Base-by-base conservation (phyloP, 352 stramenopile genomes). In the Phytophthora litchii region DNA sequence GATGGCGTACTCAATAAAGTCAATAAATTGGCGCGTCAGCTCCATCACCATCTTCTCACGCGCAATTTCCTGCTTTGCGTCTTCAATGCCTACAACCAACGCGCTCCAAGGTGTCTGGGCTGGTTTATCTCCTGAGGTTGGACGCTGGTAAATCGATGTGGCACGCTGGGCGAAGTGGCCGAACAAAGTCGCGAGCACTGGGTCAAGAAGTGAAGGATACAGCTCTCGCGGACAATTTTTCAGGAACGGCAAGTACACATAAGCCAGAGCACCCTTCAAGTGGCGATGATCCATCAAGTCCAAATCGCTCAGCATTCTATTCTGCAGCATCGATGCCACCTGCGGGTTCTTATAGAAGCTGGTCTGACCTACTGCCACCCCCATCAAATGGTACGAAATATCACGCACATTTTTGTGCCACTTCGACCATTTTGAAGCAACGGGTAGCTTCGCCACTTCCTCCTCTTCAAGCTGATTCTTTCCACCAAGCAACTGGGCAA, bases 361-460 rank as follows among this genome's bases (percentile, higher is more conserved):
- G 4, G 46, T 32, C 45, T 88, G 79, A 0, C 53, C 52, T 4
- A 88, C 60, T 8, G 82, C 82, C 6, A 88, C 74, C 17, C 82
- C 84, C 56, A 88, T 78, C 19, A 94, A 68, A 67, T 94, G 84
- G 47, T 91, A 94, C 31, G 67, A 72, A 45, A 91, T 82, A 55
- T 94, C 84, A 14, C 84, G 82, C 1, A 91, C 73, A 45, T 91
- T 91, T 57, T 90, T 91, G 56, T 88, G 74, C 84, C 84, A 94
- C 38, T 91, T 91, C 3, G 82, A 86, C 78, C 80, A 89, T 36
- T 76, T 86, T 0, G 80, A 74, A 0, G 65, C 72, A 1, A 34
- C 20, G 0, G 81, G 74, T 0, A 91, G 55, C 56, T 86, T 80
- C 0, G 67, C 64, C 31, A 91, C 54, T 53, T 87, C 53, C 52